phyloP scores from a whole-genome alignment of 352 stramenopile genomes.

The Globisporangium orthogonon region DNA sequence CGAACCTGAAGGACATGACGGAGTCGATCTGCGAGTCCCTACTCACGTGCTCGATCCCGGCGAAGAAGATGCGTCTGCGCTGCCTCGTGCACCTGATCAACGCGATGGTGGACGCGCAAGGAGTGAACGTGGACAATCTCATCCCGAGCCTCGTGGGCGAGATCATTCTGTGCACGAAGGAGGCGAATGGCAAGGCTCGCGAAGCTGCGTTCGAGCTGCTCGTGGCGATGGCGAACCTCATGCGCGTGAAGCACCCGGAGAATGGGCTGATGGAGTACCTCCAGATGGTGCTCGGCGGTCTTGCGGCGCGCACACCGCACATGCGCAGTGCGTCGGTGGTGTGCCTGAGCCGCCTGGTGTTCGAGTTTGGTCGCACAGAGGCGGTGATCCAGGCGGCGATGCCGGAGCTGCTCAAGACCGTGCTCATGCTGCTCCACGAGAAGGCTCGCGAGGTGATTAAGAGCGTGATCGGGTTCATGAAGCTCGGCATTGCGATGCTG shows the following conservation, averaged over 20 bases:
- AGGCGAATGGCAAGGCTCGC: constrained; percentile 93
- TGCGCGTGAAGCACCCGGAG: constrained; percentile 52
- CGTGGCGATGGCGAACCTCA: constrained; percentile 75
- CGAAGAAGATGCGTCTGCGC: constrained; percentile 94
- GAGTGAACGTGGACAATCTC: constrained; percentile 74
- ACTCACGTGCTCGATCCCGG: constrained; percentile 92
- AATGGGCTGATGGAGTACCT: constrained; percentile 87
- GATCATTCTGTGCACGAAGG: constrained; percentile 96
- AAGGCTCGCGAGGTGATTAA: constrained; percentile 95
- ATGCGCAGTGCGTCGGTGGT: constrained; percentile 95
- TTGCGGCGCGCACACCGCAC: constrained; percentile 91
- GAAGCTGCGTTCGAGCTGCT: constrained; percentile 84
- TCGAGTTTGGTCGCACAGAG: constrained; percentile 89
- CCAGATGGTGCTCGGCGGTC: constrained; percentile 89
- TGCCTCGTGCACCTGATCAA: constrained; percentile 80
- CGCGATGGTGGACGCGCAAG: constrained; percentile 68
- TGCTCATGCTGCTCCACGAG: constrained; percentile 91
- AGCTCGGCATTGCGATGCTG: constrained; percentile 91
- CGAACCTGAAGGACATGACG: constrained; percentile 90
- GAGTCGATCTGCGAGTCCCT: constrained; percentile 92
- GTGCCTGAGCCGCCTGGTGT: constrained; percentile 92
- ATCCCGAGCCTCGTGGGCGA: constrained; percentile 92
- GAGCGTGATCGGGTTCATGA: constrained; percentile 94
- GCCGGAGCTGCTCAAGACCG: constrained; percentile 88
- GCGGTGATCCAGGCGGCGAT: constrained; percentile 66